A percentile compares a stretch with the other conserved stretches of the same genome.
phyloP scores from a whole-genome alignment of 352 stramenopile species.

The Phytophthora sp. region DNA sequence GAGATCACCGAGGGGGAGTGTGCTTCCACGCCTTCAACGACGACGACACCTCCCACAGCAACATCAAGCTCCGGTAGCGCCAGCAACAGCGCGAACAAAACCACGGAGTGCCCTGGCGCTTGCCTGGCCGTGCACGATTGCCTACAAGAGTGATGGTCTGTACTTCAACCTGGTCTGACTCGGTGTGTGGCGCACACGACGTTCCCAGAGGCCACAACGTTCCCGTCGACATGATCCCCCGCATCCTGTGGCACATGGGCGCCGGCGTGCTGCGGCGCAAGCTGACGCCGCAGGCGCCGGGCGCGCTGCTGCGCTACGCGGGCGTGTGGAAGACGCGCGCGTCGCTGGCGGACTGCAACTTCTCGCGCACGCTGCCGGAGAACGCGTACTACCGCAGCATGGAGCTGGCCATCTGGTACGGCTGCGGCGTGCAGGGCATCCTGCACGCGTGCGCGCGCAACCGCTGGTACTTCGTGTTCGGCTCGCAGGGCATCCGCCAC shows the following conservation, averaged over 20 bases:
- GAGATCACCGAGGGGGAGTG: too few species aligned
- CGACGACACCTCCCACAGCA: too few species aligned
- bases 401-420: slow-evolving; percentile 78
- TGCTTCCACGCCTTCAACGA: too few species aligned
- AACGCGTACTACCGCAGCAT: slow-evolving; percentile 78
- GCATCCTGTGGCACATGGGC: slow-evolving; percentile 77
- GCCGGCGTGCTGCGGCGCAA: slow-evolving; percentile 55
- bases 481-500: slow-evolving; percentile 69
- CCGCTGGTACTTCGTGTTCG: slow-evolving; percentile 75
- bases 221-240: slow-evolving; percentile 53
- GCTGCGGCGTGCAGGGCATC: slow-evolving; percentile 64
- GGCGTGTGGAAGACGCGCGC: slow-evolving; percentile 41
- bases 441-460: slow-evolving; percentile 59
- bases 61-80: too few species aligned
- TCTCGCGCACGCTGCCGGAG: slow-evolving; percentile 54
- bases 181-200: background rate
- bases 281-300: slow-evolving; percentile 45
- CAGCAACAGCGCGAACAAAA: too few species aligned
- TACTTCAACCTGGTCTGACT: too few species aligned
- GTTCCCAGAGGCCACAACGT: background rate
- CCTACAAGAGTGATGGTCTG: too few species aligned
- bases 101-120: too few species aligned
- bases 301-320: slow-evolving; percentile 59
- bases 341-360: slow-evolving; percentile 48
- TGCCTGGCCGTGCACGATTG: too few species aligned